A percentile compares a stretch with the other conserved stretches of the same genome.
phyloP scores from a whole-genome alignment of 2,329 filamentous ascomycete species.

The Xylariaceae sp. region DNA sequence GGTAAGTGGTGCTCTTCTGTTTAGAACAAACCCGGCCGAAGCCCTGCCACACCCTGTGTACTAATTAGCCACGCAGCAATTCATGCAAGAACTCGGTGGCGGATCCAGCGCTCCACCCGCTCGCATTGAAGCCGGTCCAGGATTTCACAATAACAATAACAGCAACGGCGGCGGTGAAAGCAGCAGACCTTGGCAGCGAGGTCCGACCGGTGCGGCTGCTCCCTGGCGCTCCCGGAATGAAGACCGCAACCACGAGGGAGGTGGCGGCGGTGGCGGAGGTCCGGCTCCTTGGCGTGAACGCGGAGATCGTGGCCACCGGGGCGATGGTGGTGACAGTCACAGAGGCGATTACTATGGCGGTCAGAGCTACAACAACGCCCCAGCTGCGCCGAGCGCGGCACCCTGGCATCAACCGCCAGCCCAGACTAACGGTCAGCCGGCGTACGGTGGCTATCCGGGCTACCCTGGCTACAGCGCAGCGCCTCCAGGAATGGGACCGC shows the following conservation, averaged over 20 bases:
- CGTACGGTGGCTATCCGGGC: slow-evolving; percentile 48
- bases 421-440: slow-evolving; percentile 41
- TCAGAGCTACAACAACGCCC: slow-evolving; percentile 31
- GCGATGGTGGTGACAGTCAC: slow-evolving; percentile 30
- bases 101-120: slow-evolving; percentile 62
- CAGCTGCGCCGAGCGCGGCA: slow-evolving; percentile 35
- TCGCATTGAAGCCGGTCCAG: slow-evolving; percentile 81
- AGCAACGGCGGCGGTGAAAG: slow-evolving; percentile 40
- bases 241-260: slow-evolving; percentile 43
- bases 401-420: slow-evolving; percentile 60
- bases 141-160: slow-evolving; percentile 47
- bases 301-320: slow-evolving; percentile 43
- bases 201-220: slow-evolving; percentile 75
- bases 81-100: slow-evolving; percentile 94
- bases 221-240: slow-evolving; percentile 65
- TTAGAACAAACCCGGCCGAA: too few relatives aligned
- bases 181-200: slow-evolving; percentile 82
- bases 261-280: slow-evolving; percentile 36
- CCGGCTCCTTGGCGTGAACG: slow-evolving; percentile 61
- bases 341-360: slow-evolving; percentile 44
- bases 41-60: slow-evolving; percentile 16
- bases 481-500: slow-evolving; percentile 46
- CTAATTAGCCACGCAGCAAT: slow-evolving; percentile 59
- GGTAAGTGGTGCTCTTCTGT: slow-evolving; percentile 48
- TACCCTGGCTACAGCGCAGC: slow-evolving; percentile 45